Base-by-base conservation (phyloP, 2,329 filamentous ascomycete species). In the Madurella fahalii region DNA sequence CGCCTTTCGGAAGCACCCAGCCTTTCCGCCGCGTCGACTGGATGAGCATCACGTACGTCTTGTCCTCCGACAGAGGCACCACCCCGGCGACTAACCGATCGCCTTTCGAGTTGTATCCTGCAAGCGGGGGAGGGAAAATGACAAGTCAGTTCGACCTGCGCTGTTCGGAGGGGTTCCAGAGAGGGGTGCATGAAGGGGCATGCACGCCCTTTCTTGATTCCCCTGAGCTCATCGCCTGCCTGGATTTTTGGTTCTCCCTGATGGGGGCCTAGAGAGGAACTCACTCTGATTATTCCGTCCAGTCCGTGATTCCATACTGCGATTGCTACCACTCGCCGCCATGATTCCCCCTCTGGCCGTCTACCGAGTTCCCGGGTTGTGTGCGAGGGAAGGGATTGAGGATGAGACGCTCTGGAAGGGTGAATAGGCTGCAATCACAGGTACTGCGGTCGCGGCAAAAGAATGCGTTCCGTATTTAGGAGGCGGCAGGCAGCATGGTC, bases 1-100 rank as follows among this genome's bases (percentile, higher is more conserved):
- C 94, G 68, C 94, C 94, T 72, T 99, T 99, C 57, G 94, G 94
- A 56, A 99, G 80, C 42, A 99, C 94, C 94, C 94, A 99, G 65
- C 89, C 90, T 71, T 90, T 90, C 65, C 91, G 86, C 61, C 90
- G 84, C 50, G 89, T 93, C 52, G 91, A 96, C 76, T 96, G 91
- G 65, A 97, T 96, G 64, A 99, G 80, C 64, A 99, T 81, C 58
- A 99, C 93, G 71, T 89, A 87, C 65, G 85, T 86, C 71, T 90
- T 93, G 75, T 96, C 92, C 65, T 81, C 73, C 52, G 90, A 94
- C 61, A 97, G 79, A 61, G 94, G 90, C 46, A 99, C 94, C 55
- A 97, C 86, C 64, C 94, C 94, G 58, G 94, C 93, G 65, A 99
- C 94, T 58, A 97, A 85, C 63, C 94, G 87, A 75, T 97, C 93